These are phyloP conservation scores for Sporothrix variecibatus DNA, from an alignment of 2,329 filamentous ascomycete species.

Conservation along the genomic window DNA sequence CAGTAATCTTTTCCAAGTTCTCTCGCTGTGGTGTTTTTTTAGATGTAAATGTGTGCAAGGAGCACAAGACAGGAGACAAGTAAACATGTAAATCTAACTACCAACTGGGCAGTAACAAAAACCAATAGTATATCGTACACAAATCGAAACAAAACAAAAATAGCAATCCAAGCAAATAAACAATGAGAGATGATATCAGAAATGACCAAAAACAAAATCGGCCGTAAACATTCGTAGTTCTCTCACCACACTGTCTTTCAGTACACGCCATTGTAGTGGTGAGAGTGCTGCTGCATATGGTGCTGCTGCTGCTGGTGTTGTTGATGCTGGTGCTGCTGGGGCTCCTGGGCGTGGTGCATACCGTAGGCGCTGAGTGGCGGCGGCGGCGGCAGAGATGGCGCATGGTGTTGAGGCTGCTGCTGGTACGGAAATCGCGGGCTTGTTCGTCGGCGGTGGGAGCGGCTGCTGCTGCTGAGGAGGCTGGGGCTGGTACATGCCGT, in stretches of 20 bases:
- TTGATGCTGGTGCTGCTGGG: conserved; percentile 2
- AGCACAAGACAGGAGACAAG: neutral
- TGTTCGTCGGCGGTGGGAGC: neutral
- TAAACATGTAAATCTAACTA: neutral
- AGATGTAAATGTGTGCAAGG: neutral
- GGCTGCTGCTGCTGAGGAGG: conserved; percentile 2
- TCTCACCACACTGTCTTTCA: neutral
- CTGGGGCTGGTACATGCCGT: conserved; percentile 17
- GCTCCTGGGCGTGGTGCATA: conserved; percentile 20
- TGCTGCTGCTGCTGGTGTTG: conserved; percentile 28
- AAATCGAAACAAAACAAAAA: neutral
- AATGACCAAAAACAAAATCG: neutral
- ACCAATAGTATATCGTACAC: neutral
- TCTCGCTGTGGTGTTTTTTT: neutral
- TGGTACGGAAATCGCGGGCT: neutral
- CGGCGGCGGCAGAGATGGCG: conserved; percentile 4
- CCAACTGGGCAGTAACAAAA: neutral
- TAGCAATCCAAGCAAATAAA: neutral
- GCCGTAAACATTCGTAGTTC: neutral
- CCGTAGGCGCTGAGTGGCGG: conserved; percentile 23
- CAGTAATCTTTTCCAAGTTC: neutral
- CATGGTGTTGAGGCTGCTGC: neutral
- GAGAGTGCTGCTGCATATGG: conserved; percentile 25
- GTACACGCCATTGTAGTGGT: conserved; percentile 12
- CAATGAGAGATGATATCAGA: neutral